These are phyloP conservation scores for Catenaria anguillulae DNA, from an alignment of 371 early-diverging fungal species.

Conservation along the genomic window DNA sequence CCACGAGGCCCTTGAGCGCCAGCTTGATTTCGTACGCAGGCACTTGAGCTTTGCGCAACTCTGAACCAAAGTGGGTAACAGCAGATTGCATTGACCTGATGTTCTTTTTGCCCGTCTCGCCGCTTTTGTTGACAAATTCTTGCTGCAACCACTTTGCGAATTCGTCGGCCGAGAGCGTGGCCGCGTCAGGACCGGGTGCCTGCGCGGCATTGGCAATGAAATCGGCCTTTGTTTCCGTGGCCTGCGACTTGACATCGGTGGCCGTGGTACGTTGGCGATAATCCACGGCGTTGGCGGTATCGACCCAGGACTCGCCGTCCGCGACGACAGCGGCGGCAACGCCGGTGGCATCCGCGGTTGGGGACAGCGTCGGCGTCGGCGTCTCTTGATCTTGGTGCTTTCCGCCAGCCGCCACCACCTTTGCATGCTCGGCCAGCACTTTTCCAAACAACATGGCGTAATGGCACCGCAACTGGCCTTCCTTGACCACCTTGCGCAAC, in stretches of 20 bases:
- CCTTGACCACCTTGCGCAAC: constrained; percentile 8
- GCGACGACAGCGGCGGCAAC: no score
- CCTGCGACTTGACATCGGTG: not conserved
- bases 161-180: not conserved
- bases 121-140: not conserved
- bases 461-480: constrained; percentile 3
- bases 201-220: no score
- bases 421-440: constrained; percentile 9
- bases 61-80: constrained; percentile 1
- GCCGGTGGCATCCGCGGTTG: no score
- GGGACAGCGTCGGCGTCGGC: no score
- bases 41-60: constrained; percentile 2
- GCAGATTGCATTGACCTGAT: no score
- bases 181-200: no score
- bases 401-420: not conserved
- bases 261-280: no score
- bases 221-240: no score
- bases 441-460: constrained; percentile 10
- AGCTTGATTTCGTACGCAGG: constrained; percentile 6
- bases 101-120: not conserved
- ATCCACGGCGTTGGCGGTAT: no score
- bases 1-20: not conserved
- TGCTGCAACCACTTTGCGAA: not conserved
- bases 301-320: no score
- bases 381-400: not conserved